Conservation (phyloP, 2,329 filamentous ascomycete species). For the Zopfia rhizophila region DNA sequence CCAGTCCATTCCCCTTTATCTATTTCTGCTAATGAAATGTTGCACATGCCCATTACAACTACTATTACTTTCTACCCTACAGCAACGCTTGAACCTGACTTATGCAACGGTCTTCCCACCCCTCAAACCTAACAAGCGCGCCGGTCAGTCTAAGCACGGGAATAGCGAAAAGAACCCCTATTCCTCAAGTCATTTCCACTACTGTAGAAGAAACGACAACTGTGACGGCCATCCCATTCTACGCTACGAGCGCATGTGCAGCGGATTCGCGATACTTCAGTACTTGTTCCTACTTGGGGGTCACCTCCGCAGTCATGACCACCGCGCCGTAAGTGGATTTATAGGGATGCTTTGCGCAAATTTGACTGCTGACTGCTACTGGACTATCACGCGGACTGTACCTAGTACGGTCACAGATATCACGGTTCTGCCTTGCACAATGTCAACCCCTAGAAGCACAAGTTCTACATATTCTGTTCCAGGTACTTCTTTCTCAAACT, state of each 20-base stretch:
- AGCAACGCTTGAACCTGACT: neutral
- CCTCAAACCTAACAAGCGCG: too few species aligned
- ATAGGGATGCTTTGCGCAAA: neutral
- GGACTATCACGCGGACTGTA: slow-evolving; percentile 5
- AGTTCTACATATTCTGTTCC: neutral
- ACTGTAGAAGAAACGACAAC: slow-evolving; percentile 22
- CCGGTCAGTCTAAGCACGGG: neutral
- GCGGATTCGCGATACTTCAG: slow-evolving; percentile 30
- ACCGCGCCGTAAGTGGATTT: slow-evolving; percentile 31
- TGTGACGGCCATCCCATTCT: slow-evolving; percentile 32
- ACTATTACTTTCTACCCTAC: slow-evolving; percentile 5
- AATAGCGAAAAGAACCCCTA: neutral
- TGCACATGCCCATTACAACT: slow-evolving; percentile 1
- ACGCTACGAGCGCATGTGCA: slow-evolving; percentile 31
- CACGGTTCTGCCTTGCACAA: slow-evolving; percentile 5
- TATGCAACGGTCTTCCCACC: neutral
- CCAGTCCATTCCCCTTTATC: neutral
- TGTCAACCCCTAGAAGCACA: neutral
- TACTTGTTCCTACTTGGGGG: slow-evolving; percentile 37
- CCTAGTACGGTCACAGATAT: slow-evolving; percentile 17
- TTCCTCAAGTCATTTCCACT: slow-evolving; percentile 4
- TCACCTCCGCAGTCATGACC: slow-evolving; percentile 27
- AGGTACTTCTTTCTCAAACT: neutral
- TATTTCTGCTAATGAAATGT: slow-evolving; percentile 18
- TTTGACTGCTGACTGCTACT: neutral